Base-by-base conservation (phyloP, 306 rosid genomes). In the Cicer judaicum region DNA sequence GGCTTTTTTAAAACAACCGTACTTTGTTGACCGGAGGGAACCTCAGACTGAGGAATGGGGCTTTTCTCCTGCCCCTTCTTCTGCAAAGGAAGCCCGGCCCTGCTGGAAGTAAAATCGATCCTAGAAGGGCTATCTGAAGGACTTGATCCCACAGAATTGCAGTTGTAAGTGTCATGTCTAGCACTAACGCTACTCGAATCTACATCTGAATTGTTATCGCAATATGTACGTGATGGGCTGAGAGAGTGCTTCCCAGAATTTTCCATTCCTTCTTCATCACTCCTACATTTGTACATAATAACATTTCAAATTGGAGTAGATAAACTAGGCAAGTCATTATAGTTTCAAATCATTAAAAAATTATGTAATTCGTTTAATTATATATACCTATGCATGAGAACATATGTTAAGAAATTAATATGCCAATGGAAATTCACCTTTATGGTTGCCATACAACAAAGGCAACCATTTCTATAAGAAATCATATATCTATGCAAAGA, bases 91-190 rank as follows among this genome's bases (percentile, higher is more conserved):
- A 77, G 79, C 81, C 79, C 93, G 81, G 56, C 88, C 83, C 84
- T 70, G 64, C 78, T 80, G 66, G 84, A 78, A 85, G 90, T 49
- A 85, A 83, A 91, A 83, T 78, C 74, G 81, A 68, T 84, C 88
- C 96, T 87, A 84, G 90, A 89, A 70, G 97, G 91, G 86, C 96
- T 90, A 72, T 86, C 84, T 47, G 73, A 82, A 77, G 93, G 96
- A 85, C 92, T 87, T 65, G 97, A 84, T 62, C 84, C 98, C 78
- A 53, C 81, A 55, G 89, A 88, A 80, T 67, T 79, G 80, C 8
- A 82, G 77, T 70, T 70, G 84, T 69, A 85, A 78, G 73, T 83
- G 80, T 87, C 91, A 68, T 83, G 81, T 82, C 93, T 88, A 86
- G 84, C 90, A 80, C 89, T 94, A 89, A 87, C 76, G 84, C 91